Evolutionary conservation across 768 basidiomycete species (phyloP), one percentile per base, ranked within the genome.

Genomic region (Pleurotus eryngii): DNA sequence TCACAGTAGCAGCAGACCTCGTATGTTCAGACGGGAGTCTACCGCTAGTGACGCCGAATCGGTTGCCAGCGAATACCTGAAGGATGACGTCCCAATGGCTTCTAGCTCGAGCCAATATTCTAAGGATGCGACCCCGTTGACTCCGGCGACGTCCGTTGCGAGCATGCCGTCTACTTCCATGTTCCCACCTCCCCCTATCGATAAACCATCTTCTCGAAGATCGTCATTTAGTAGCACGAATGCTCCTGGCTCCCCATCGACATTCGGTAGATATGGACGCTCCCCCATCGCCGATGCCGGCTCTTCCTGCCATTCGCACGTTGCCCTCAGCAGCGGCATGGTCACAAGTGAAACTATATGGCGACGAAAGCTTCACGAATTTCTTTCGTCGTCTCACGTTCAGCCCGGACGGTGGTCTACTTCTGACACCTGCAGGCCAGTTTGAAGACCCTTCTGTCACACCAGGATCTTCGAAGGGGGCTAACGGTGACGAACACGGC

Each of bases 351-450:
- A 87, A 87, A 66, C 76, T 99, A 12, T 99, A 98, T 65, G 94
- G 95, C 46, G 96, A 98, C 70, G 95, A 98, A 70, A 91, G 87
- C 63, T 92, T 85, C 65, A 94, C 93, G 3, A 94, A 95, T 64
- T 99, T 98, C 76, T 99, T 98, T 80, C 78, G 97, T 26, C 82
- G 97, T 37, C 76, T 99, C 59, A 88, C 89, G 9, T 99, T 98
- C 73, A 94, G 92, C 55, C 92, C 96, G 1, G 97, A 99, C 68
- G 97, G 97, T 0, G 92, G 88, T 8, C 76, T 99, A 37, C 79
- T 99, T 46, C 76, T 98, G 62, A 98, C 97, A 0, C 97, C 97
- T 0, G 96, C 97, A 1, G 97, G 97, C 0, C 92, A 96, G 67
- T 98, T 97, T 65, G 95, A 98, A 68, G 96, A 98, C 69, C 90